A percentile compares a stretch with the other conserved stretches of the same genome.
phyloP scores from a whole-genome alignment of 2,329 filamentous ascomycete species.

The Neophaeococcomyces mojaviensis region DNA sequence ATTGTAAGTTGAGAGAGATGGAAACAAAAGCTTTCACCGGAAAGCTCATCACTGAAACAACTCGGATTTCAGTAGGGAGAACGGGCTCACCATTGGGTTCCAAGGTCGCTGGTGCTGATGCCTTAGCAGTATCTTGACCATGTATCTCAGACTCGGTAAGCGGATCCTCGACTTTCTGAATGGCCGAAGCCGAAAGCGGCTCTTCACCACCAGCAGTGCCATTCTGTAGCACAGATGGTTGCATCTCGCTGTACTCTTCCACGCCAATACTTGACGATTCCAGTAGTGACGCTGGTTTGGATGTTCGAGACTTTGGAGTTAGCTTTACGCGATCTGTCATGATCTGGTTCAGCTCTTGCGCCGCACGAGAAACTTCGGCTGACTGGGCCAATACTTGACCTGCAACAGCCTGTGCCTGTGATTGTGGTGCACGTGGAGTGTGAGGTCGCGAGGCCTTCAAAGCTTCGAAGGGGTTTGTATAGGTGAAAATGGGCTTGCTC shows the following conservation, averaged over 20 bases:
- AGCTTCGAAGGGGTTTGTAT: constrained; percentile 66
- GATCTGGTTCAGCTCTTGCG: not conserved
- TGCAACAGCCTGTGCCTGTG: not conserved
- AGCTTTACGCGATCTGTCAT: constrained; percentile 13
- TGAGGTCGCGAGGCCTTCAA: constrained; percentile 57
- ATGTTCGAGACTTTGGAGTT: constrained; percentile 17
- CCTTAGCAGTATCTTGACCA: no score
- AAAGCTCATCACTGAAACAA: constrained; percentile 84
- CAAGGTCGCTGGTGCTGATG: no score
- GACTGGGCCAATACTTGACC: constrained; percentile 9
- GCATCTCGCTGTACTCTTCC: constrained; percentile 1
- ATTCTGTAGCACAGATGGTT: not conserved
- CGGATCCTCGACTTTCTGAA: no score
- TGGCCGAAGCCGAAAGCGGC: no score
- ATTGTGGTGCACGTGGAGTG: constrained; percentile 29
- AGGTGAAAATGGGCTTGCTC: constrained; percentile 53
- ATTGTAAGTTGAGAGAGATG: constrained; percentile 61
- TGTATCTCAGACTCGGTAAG: no score
- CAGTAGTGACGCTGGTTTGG: constrained; percentile 9
- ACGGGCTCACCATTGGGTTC: no score
- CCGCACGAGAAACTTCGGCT: not conserved
- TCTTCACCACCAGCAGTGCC: no score
- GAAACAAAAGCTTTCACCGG: constrained; percentile 95
- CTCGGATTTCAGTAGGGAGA: constrained; percentile 36
- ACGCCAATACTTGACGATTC: not conserved